Base-by-base conservation (phyloP, 1,284 basidiomycete species). In the Porodaedalea pini region DNA sequence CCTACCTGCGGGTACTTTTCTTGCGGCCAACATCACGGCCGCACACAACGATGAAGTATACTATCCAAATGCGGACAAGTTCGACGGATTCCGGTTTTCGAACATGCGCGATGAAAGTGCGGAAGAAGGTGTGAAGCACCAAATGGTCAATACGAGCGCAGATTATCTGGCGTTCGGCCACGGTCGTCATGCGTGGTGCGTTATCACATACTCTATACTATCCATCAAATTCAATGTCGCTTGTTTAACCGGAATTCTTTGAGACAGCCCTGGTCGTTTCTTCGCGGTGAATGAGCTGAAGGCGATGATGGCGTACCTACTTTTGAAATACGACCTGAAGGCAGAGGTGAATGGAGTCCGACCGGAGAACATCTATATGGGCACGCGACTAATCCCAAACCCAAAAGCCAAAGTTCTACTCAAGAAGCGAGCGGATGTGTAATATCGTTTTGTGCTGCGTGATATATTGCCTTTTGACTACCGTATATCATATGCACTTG, bases 41-140 rank as follows among this genome's bases (percentile, higher is more conserved):
- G 69, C 75, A 27, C 78, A 80, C 64, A 66, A 61, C 57, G 73
- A 81, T 62, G 69, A 73, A 27, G 63, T 70, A 21, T 63, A 71
- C 32, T 80, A 80, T 62, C 64, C 68, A 13, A 67, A 76, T 41
- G 69, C 77, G 3, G 54, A 68, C n/a, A 66, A 63, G 8, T 81
- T 78, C 63, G 60, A 78, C 58, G 67, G 76, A 0, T 78, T 78
- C 61, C 72, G 78, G n/a, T 82, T 80, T 63, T 67, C 73, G 7
- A 71, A 75, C 29, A 63, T 76, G 60, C 70, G 75, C 51, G 68
- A 70, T 23, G 65, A 64, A 29, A 62, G 62, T 7, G 61, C 62
- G 11, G 53, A 47, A 10, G 65, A 63, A 48, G 60, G 54, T 17
- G 60, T 59, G 15, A 66, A 66, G n/a, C n/a, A 58, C 44, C 69